phyloP scores from a whole-genome alignment of 2,329 filamentous ascomycete genomes.

The Pseudogymnoascus sp. region DNA sequence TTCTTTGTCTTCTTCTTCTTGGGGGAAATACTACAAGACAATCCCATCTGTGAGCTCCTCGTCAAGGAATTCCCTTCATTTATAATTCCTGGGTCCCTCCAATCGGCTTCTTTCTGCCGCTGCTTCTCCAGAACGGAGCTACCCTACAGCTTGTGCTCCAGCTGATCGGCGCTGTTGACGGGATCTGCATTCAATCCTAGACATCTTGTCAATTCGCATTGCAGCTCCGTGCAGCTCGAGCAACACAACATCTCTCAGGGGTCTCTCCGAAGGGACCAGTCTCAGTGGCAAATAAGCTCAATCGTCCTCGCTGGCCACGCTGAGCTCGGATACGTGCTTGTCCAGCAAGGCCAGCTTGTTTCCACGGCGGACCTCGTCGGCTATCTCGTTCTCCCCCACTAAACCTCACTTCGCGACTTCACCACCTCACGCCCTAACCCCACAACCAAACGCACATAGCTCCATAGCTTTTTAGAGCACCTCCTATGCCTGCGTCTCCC shows the following conservation, averaged over 20 bases:
- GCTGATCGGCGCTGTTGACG: not conserved
- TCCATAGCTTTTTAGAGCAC: not conserved
- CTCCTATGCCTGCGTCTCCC: not conserved
- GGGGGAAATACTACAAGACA: not conserved
- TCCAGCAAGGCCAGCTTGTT: not conserved
- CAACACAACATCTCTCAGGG: not conserved
- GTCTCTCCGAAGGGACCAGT: not conserved
- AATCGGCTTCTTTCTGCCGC: not conserved
- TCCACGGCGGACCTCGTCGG: not conserved
- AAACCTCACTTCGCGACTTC: not conserved
- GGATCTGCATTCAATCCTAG: not conserved
- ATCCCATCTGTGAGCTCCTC: not conserved
- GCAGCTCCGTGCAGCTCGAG: not conserved
- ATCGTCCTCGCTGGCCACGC: not conserved
- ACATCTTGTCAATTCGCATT: not conserved
- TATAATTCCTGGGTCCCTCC: not conserved
- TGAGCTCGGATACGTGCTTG: not conserved
- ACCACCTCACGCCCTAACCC: not conserved
- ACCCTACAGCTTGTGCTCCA: not conserved
- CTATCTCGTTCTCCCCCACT: not conserved
- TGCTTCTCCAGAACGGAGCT: not conserved
- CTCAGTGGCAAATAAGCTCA: not conserved
- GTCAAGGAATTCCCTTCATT: not conserved
- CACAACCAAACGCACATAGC: not conserved
- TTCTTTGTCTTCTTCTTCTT: not conserved